Percentiles rank a stretch among this genome's conserved stretches.
phyloP scores from a whole-genome alignment of 306 rosid species.

The Rosa multiflora region DNA sequence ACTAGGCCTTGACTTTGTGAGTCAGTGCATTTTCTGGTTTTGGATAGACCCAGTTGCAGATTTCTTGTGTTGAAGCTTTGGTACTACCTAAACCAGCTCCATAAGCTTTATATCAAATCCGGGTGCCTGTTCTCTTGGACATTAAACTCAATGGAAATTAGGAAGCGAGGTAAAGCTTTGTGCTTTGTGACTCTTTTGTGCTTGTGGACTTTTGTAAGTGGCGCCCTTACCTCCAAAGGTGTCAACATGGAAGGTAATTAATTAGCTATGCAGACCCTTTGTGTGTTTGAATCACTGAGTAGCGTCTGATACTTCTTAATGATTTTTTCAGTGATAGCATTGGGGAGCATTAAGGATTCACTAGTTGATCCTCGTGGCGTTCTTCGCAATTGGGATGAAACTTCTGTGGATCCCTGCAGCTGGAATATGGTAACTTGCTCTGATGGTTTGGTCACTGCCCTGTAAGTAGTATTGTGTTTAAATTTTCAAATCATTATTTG shows the following conservation, averaged over 20 bases:
- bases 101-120: slow-evolving; percentile 25
- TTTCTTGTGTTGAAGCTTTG: slow-evolving; percentile 43
- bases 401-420: slow-evolving; percentile 93
- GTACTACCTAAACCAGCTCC: slow-evolving; percentile 38
- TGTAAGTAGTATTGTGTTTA: slow-evolving; percentile 46
- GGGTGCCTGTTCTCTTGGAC: slow-evolving; percentile 20
- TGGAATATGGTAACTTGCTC: slow-evolving; percentile 91
- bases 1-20: slow-evolving; percentile 22
- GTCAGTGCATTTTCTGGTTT: slow-evolving; percentile 49
- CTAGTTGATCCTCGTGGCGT: slow-evolving; percentile 62
- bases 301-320: neutral
- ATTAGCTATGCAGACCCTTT: slow-evolving; percentile 14
- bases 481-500: neutral
- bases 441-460: slow-evolving; percentile 54
- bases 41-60: slow-evolving; percentile 34
- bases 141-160: slow-evolving; percentile 45
- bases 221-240: slow-evolving; percentile 73
- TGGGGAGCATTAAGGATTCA: slow-evolving; percentile 50
- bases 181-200: slow-evolving; percentile 43
- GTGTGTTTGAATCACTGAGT: neutral
- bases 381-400: slow-evolving; percentile 68
- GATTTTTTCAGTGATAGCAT: slow-evolving; percentile 61
- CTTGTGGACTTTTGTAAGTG: slow-evolving; percentile 47
- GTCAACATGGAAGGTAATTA: slow-evolving; percentile 86
- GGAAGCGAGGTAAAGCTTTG: slow-evolving; percentile 30